Conservation (phyloP, 2,329 filamentous ascomycete genomes). For the Mollisia scopiformis region DNA sequence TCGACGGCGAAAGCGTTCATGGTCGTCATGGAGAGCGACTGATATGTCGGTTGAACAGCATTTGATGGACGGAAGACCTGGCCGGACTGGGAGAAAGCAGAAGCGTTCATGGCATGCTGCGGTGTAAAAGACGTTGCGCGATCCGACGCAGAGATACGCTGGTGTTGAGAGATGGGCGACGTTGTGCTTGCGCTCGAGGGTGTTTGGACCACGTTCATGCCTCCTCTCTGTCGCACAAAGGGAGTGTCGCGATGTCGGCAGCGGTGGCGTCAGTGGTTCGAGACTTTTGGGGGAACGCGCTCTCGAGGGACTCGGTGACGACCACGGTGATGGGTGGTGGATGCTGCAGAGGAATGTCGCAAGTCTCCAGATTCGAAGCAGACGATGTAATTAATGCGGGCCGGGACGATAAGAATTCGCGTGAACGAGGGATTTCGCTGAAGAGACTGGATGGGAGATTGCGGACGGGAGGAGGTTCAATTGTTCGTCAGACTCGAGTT, state of each 20-base stretch:
- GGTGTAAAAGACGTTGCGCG: conserved; percentile 28
- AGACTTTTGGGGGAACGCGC: conserved; percentile 18
- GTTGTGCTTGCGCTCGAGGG: conserved; percentile 24
- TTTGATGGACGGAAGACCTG: conserved; percentile 35
- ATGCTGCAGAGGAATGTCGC: conserved; percentile 1
- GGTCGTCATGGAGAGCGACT: conserved; percentile 36
- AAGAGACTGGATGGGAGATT: background rate
- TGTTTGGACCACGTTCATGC: conserved; percentile 30
- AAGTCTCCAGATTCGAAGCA: background rate
- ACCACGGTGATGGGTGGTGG: background rate
- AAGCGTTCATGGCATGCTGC: conserved; percentile 40
- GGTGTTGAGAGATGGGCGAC: conserved; percentile 19
- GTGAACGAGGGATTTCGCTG: conserved; percentile 8
- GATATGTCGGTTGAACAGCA: conserved; percentile 32
- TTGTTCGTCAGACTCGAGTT: conserved; percentile 27
- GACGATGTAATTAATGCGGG: background rate
- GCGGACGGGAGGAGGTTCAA: conserved; percentile 2
- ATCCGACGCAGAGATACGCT: conserved; percentile 23
- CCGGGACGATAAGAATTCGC: conserved; percentile 10
- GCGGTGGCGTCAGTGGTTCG: conserved; percentile 11
- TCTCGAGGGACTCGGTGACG: conserved; percentile 14
- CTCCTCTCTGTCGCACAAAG: conserved; percentile 29
- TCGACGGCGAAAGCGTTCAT: conserved; percentile 35
- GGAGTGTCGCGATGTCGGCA: conserved; percentile 8
- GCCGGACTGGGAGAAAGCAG: conserved; percentile 35